Evolutionary conservation across 148 eudicot species (phyloP).

Genomic region (Heliamphora exappendiculata): DNA sequence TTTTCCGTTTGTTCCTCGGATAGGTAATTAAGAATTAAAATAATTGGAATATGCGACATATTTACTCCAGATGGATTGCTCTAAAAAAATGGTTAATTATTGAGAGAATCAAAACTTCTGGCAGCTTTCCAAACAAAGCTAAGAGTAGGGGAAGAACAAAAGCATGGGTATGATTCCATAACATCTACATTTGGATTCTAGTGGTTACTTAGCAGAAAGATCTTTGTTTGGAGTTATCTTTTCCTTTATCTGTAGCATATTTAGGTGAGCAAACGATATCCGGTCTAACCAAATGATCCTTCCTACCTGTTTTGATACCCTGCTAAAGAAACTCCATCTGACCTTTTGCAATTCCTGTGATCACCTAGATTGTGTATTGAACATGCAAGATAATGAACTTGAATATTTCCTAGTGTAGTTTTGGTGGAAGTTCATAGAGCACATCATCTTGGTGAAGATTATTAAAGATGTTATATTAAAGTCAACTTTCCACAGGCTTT

Average conservation of each 20-base stretch:
- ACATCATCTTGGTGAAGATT: background rate
- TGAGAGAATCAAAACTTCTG: no score
- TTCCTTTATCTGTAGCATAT: background rate
- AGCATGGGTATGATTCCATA: no score
- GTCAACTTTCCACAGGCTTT: background rate
- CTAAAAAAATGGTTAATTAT: no score
- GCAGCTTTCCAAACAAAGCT: no score
- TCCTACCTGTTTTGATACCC: background rate
- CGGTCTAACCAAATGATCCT: background rate
- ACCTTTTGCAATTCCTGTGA: background rate
- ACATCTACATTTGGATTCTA: no score
- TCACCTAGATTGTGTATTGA: background rate
- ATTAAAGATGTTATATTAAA: background rate
- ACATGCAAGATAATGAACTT: background rate
- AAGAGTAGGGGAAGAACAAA: no score
- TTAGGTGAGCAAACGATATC: background rate
- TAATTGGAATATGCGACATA: no score
- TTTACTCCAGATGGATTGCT: no score
- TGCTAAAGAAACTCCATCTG: background rate
- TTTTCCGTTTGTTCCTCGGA: no score
- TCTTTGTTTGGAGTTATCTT: constrained; percentile 4
- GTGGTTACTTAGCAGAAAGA: no score
- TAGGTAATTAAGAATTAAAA: no score
- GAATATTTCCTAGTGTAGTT: no score
- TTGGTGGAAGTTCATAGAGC: background rate